Evolutionary conservation across 179 eudicot species (phyloP), one percentile per base, ranked within the genome.

Genomic region (Camellia oleifera): DNA sequence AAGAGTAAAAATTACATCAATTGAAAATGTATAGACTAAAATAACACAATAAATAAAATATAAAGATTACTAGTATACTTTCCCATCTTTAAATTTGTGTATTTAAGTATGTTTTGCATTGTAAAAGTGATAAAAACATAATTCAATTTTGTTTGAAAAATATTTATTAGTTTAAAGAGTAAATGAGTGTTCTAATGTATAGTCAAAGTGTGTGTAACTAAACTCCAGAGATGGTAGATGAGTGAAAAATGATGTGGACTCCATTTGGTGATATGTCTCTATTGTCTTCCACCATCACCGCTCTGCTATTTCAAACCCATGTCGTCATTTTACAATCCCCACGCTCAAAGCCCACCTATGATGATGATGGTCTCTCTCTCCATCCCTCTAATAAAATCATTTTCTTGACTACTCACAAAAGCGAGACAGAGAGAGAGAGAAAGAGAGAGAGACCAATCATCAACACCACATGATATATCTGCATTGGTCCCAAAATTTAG

Each of bases 181-280:
- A 32, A 32, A 32, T 32, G 40, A 32, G 40, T 1, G 40, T 32
- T 32, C 1, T 32, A 32, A 32, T 32, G 40, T 32, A 32, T 32
- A 32, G 40, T 32, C 40, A 32, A 32, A 32, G 40, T 32, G 40
- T 32, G 40, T 32, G 40, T 32, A 32, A 32, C 40, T 32, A 32
- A 32, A 32, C 40, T 1, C 40, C 40, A 32, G 40, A 32, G 40
- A 15, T 14, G 45, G 44, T n/a, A 15, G 54, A 11, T 70, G n/a
- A 46, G 40, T 70, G 57, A 70, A 8, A 48, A 65, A n/a, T n/a
- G 57, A n/a, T 46, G 74, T 70, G 74, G 32, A 48, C 74, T 70
- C 48, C 15, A 46, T 70, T 46, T 48, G 57, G 58, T 70, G 74
- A 70, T 32, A 32, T 53, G 74, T 70, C 57, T 57, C 8, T 4